These are phyloP conservation scores for Daldinia sp. DNA, from an alignment of 2,329 filamentous ascomycete species.

Conservation along the genomic window DNA sequence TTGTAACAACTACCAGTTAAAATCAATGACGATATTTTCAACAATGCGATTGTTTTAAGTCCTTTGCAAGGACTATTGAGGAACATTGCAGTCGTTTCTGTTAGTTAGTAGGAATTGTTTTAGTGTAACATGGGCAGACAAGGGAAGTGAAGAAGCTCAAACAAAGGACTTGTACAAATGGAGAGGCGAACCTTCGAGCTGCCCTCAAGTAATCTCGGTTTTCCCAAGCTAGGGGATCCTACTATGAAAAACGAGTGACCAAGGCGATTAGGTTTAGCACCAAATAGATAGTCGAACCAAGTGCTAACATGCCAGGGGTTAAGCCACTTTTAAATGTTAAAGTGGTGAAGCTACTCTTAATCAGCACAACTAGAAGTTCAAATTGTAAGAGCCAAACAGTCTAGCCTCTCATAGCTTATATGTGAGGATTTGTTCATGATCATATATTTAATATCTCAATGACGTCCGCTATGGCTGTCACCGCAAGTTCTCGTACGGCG, in stretches of 20 bases:
- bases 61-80: background rate
- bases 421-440: background rate
- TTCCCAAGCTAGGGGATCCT: background rate
- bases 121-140: background rate
- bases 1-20: background rate
- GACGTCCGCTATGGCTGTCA: constrained; percentile 4
- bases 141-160: background rate
- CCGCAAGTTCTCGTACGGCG: constrained; percentile 11
- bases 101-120: background rate
- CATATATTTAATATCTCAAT: constrained; percentile 4
- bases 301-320: background rate
- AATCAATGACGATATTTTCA: background rate
- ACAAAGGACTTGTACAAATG: background rate
- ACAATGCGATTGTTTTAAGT: background rate
- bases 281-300: background rate
- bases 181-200: background rate
- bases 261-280: background rate
- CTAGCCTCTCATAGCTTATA: background rate
- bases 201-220: background rate
- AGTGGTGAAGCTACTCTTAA: background rate
- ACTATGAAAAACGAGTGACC: background rate
- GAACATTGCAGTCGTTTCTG: background rate
- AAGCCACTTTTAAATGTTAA: background rate
- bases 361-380: background rate
- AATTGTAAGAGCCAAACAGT: background rate